Evolutionary conservation across 306 rosid species (phyloP), one percentile per base, ranked within the genome.

Genomic region (Urtica urens): DNA sequence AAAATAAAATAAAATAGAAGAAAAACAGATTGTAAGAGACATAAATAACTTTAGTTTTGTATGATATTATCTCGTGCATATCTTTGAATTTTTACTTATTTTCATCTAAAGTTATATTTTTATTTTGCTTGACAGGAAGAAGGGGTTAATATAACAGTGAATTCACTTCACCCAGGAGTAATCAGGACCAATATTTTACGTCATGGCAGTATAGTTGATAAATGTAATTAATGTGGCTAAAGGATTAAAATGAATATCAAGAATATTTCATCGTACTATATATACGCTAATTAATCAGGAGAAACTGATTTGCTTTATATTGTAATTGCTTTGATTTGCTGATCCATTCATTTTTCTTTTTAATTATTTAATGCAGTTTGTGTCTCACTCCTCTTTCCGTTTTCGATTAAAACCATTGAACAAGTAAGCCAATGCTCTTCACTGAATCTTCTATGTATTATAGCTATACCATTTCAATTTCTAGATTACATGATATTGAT

Each of bases 161-260:
- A 90, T 71, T 75, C 93, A 51, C 79, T 90, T 75, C 99, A 90
- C 55, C 99, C 94, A 1, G 99, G 99, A 55, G 10, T 46, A 65
- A 73, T 90, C 17, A 1, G 12, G 26, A 85, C 96, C 58, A 77
- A 81, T 62, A 78, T 90, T 62, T 75, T 71, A 44, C 93, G 99
- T 29, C 24, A 79, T 25, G 22, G 77, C 31, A 67, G 1, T 51
- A 23, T 19, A 43, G 7, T 49, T 28, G 0, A 72, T 7, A 56
- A 60, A 3, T 74, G 96, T 35, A 35, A 1, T 35, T 35, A 9
- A 10, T 35, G n/a, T n/a, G n/a, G n/a, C n/a, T n/a, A n/a, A n/a
- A n/a, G n/a, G n/a, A n/a, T n/a, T n/a, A n/a, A n/a, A n/a, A n/a
- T n/a, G n/a, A n/a, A n/a, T n/a, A n/a, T n/a, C n/a, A n/a, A n/a